A percentile compares a stretch with the other conserved stretches of the same genome.
These are phyloP conservation scores for Ceratocystis eucalypticola DNA, from an alignment of 2,329 filamentous ascomycete species.

Conservation along the genomic window DNA sequence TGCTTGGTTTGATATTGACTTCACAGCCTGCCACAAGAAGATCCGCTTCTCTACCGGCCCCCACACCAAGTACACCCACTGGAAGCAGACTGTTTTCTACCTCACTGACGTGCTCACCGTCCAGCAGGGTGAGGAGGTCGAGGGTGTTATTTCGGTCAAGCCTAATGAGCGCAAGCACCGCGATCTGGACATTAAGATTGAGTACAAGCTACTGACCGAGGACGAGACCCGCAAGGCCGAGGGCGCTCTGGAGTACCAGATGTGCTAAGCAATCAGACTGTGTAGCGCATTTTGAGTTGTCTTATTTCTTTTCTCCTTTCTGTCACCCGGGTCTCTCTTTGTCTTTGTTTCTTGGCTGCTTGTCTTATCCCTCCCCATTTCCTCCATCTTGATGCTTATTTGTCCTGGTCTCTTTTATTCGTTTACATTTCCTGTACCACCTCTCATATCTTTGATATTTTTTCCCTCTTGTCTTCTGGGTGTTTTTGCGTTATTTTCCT, in stretches of 20 bases:
- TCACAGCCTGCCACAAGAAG: conserved; percentile 94
- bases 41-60: conserved; percentile 94
- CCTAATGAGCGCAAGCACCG: conserved; percentile 90
- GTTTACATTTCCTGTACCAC: conserved; percentile 1
- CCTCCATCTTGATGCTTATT: background rate
- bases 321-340: background rate
- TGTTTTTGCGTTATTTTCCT: conserved; percentile 7
- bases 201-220: conserved; percentile 65
- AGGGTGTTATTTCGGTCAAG: conserved; percentile 61
- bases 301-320: conserved; percentile 13
- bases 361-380: background rate
- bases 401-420: conserved; percentile 11
- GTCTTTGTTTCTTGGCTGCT: background rate
- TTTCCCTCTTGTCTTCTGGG: conserved; percentile 6
- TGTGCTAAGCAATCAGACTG: conserved; percentile 40
- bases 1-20: conserved; percentile 98
- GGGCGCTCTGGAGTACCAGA: conserved; percentile 68
- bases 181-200: conserved; percentile 81
- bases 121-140: conserved; percentile 68
- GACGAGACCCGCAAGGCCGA: conserved; percentile 56
- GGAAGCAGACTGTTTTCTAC: conserved; percentile 99
- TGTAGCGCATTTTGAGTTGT: background rate
- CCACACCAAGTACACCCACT: conserved; percentile 98
- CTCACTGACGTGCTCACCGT: conserved; percentile 85
- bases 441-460: conserved; percentile 12